Evolutionary conservation across 176 grass and related monocot species (phyloP).

Genomic region (Ensete ventricosum): DNA sequence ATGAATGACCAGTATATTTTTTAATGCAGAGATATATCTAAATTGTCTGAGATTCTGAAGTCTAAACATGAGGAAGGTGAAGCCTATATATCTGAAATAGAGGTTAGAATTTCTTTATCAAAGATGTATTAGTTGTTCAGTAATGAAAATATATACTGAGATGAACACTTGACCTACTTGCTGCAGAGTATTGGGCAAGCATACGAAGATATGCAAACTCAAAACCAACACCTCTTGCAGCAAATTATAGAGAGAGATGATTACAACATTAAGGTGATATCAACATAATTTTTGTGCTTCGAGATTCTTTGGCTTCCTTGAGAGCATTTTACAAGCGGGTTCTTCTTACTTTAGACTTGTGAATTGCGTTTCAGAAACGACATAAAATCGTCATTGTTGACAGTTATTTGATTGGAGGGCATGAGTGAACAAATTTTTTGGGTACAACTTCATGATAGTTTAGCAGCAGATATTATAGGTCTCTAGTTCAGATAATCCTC

Average conservation of each 20-base stretch:
- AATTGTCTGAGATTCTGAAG: constrained; percentile 57
- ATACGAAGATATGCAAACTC: constrained; percentile 78
- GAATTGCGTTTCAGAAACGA: background rate
- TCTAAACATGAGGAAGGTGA: constrained; percentile 87
- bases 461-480: background rate
- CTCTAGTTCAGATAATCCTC: background rate
- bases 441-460: too few species aligned
- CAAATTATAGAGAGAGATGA: constrained; percentile 97
- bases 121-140: background rate
- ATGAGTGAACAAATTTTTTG: too few species aligned
- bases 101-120: constrained; percentile 33
- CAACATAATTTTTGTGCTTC: constrained; percentile 6
- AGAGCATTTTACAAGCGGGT: background rate
- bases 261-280: constrained; percentile 79
- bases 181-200: constrained; percentile 83
- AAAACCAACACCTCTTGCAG: constrained; percentile 87
- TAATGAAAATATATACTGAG: background rate
- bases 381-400: background rate
- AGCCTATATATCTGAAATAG: constrained; percentile 66
- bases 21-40: constrained; percentile 41
- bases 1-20: constrained; percentile 18
- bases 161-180: constrained; percentile 5
- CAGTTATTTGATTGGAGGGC: too few species aligned
- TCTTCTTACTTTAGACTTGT: background rate
- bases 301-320: constrained; percentile 9